Evolutionary conservation across 1,139 yeast genomes (phyloP).

Genomic region (Taiozyma onychis): DNA sequence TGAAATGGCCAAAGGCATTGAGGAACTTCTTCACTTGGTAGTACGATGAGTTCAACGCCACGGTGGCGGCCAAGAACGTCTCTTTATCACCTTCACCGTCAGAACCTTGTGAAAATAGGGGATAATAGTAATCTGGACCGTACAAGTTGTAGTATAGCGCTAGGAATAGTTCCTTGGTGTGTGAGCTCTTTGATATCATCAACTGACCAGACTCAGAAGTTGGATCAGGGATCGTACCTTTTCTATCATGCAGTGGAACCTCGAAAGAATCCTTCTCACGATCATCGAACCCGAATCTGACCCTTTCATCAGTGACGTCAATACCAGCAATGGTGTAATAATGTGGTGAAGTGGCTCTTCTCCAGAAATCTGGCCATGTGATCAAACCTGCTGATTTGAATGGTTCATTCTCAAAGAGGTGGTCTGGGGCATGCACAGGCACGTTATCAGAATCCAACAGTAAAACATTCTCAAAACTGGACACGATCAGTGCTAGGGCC

Average conservation of each 20-base stretch:
- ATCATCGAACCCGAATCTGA: conserved; percentile 31
- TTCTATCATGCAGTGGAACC: conserved; percentile 60
- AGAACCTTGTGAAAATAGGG: conserved; percentile 78
- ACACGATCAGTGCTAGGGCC: conserved; percentile 65
- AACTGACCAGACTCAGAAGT: conserved; percentile 82
- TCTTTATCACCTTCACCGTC: conserved; percentile 93
- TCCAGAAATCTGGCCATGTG: conserved; percentile 85
- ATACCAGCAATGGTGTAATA: conserved; percentile 63
- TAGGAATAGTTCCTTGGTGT: conserved; percentile 56
- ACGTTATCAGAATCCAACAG: conserved; percentile 74
- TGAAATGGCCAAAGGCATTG: conserved; percentile 49
- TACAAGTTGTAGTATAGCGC: conserved; percentile 73
- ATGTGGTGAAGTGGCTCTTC: conserved; percentile 61
- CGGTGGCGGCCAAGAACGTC: conserved; percentile 77
- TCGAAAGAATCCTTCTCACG: conserved; percentile 24
- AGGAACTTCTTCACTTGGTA: conserved; percentile 64
- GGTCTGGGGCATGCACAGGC: conserved; percentile 54
- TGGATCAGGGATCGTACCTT: conserved; percentile 74
- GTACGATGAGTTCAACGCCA: conserved; percentile 50
- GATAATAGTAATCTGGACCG: conserved; percentile 77
- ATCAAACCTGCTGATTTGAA: conserved; percentile 54
- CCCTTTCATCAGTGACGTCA: conserved; percentile 35
- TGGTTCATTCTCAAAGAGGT: conserved; percentile 48
- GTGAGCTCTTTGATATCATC: conserved; percentile 59
- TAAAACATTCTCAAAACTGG: conserved; percentile 73